Base-by-base conservation (phyloP, 768 basidiomycete species). In the Suillus subaureus region DNA sequence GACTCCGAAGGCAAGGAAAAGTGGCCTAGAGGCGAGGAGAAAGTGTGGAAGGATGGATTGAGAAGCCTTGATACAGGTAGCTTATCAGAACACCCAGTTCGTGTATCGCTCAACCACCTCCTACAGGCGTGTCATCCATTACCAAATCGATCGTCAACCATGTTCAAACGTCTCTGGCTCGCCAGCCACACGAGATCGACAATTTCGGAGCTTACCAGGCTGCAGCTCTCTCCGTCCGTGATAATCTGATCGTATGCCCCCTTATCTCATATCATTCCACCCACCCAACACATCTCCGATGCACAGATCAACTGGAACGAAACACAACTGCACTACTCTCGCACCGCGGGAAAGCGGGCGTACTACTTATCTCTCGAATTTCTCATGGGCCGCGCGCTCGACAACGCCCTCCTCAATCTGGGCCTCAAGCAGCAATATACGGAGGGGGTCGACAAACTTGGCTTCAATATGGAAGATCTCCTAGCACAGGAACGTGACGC, bases 351-450 rank as follows among this genome's bases (percentile, higher is more conserved):
- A 31, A 96, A 96, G 72, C 84, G 93, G 66, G 93, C 93, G 15
- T 98, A 98, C 82, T 99, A 99, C 78, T 87, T 99, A 66, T 97
- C 94, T 49, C 87, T 98, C 62, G 97, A 97, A 78, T 97, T 95
- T 78, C 79, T 96, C 70, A 92, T 93, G 90, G 89, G 92, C 52
- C 85, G 91, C 35, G 90, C 90, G 3, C 83, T 92, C 61, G 90
- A 92, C 67, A 89, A 89, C 67, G 86, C 94, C 70, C 85, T 97
- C 28, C 87, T 98, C 67, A 99, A 98, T 75, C 86, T 99, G 33
- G 90, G 89, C 12, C 80, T 97, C 68, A 94, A 96, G 77, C 83
- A 89, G 58, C 75, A 89, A 68, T 97, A 93, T 78, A 78, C 78
- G 15, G 80, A 89, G 3, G 87, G 91, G 12, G 78, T 93, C 61